Conservation (phyloP, 2,329 filamentous ascomycete species). For the Penicillium sp. region DNA sequence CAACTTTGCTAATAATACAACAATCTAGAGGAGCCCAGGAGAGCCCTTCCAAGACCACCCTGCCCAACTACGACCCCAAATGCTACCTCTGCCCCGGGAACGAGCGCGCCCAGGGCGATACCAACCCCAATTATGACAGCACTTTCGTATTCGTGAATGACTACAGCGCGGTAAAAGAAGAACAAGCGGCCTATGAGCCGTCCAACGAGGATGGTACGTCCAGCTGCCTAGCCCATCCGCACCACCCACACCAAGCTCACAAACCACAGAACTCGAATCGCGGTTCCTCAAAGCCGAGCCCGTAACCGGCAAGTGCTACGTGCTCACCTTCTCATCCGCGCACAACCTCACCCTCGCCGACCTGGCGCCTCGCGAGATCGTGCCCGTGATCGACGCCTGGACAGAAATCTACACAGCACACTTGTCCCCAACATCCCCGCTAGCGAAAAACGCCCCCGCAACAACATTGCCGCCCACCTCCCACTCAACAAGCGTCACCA, state of each 20-base stretch:
- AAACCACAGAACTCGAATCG: constrained; percentile 62
- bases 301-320: constrained; percentile 94
- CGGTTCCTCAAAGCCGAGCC: constrained; percentile 77
- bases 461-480: constrained; percentile 49
- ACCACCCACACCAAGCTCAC: constrained; percentile 4
- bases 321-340: constrained; percentile 86
- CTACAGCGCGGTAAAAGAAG: constrained; percentile 93
- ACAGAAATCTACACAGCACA: constrained; percentile 84
- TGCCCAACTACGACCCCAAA: constrained; percentile 82
- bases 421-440: constrained; percentile 67
- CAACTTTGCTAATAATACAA: not conserved
- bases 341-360: constrained; percentile 94
- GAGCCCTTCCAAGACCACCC: constrained; percentile 61
- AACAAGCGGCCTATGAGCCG: constrained; percentile 73
- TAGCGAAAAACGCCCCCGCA: constrained; percentile 50
- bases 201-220: constrained; percentile 50
- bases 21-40: constrained; percentile 70
- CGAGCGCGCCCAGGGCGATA: constrained; percentile 78
- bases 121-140: constrained; percentile 79
- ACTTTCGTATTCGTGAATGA: constrained; percentile 97
- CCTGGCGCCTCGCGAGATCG: constrained; percentile 71
- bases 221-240: not conserved
- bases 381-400: constrained; percentile 86
- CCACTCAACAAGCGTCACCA: constrained; percentile 44
- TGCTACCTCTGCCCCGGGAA: constrained; percentile 97